Evolutionary conservation across 257 asterid genomes (phyloP).

Genomic region (Apocynum venetum): DNA sequence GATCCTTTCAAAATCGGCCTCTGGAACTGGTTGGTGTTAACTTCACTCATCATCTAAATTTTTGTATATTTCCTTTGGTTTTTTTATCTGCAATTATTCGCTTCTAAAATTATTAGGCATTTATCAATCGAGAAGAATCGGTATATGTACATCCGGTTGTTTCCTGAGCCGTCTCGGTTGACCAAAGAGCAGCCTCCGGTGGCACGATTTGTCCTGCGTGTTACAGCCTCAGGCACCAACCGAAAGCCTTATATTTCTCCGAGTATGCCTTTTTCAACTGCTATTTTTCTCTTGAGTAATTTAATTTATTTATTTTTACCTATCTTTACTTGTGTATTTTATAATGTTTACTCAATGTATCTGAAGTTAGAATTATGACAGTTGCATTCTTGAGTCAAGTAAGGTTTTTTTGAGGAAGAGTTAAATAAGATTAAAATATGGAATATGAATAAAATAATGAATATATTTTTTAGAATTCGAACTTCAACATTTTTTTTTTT

Average conservation of each 20-base stretch:
- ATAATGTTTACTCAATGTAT: neutral
- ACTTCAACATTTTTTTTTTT: too few relatives aligned
- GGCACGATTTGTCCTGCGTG: conserved; percentile 76
- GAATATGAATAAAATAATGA: neutral
- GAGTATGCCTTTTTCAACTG: conserved; percentile 24
- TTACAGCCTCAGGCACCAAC: conserved; percentile 53
- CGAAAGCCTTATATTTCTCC: conserved; percentile 77
- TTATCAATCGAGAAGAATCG: conserved; percentile 63
- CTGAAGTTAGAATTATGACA: neutral
- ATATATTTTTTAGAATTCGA: too few relatives aligned
- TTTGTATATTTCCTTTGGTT: neutral
- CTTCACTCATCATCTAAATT: neutral
- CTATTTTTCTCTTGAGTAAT: neutral
- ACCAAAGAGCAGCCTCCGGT: conserved; percentile 85
- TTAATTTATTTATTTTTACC: neutral
- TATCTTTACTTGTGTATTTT: neutral
- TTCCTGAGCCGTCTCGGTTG: conserved; percentile 69
- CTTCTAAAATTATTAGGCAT: conserved; percentile 34
- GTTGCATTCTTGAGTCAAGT: neutral
- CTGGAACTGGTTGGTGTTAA: conserved; percentile 72
- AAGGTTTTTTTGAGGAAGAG: too few relatives aligned
- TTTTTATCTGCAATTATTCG: neutral
- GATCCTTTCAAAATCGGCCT: conserved; percentile 89
- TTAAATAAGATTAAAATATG: too few relatives aligned
- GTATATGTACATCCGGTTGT: conserved; percentile 59